These are phyloP conservation scores for Boeremia lycopersici DNA, from an alignment of 2,329 filamentous ascomycete genomes.

Conservation along the genomic window DNA sequence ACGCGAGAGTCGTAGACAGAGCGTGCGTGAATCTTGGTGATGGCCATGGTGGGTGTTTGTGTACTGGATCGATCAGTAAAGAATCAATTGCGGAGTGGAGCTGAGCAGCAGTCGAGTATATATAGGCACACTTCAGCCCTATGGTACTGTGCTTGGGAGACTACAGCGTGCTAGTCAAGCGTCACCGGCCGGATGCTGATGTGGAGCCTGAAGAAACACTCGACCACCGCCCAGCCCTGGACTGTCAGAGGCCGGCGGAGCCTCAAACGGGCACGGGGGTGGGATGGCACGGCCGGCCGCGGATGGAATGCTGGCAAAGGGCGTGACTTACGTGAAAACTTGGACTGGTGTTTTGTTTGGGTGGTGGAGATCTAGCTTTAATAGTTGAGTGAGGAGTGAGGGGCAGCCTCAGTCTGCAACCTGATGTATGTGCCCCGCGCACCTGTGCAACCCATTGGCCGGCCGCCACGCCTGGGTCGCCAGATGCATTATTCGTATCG, in stretches of 20 bases:
- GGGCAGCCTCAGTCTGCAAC: conserved; percentile 24
- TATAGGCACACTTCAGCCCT: conserved; percentile 28
- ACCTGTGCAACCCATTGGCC: conserved; percentile 30
- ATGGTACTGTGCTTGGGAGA: conserved; percentile 16
- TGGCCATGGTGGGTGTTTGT: conserved; percentile 70
- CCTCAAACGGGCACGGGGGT: conserved; percentile 28
- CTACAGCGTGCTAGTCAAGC: conserved; percentile 10
- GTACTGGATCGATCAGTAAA: conserved; percentile 21
- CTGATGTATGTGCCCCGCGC: conserved; percentile 25
- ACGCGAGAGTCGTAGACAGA: conserved; percentile 94
- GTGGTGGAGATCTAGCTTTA: conserved; percentile 19
- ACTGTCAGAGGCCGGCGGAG: conserved; percentile 27
- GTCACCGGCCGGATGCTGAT: conserved; percentile 15
- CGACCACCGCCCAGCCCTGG: conserved; percentile 29
- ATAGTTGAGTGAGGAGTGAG: conserved; percentile 25
- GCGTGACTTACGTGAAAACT: conserved; percentile 41
- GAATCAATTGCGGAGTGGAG: conserved; percentile 33
- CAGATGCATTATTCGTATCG: conserved; percentile 33
- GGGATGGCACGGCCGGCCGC: conserved; percentile 42
- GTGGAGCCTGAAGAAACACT: conserved; percentile 30
- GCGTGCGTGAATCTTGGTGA: conserved; percentile 64
- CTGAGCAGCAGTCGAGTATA: conserved; percentile 25
- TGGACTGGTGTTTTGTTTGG: conserved; percentile 35
- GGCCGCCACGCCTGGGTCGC: conserved; percentile 25
- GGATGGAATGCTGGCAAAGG: conserved; percentile 37